Percentiles rank a stretch among this genome's conserved stretches.
Evolutionary conservation across 1,139 yeast species (phyloP).

Genomic region (Hyphopichia pseudoburtonii): DNA sequence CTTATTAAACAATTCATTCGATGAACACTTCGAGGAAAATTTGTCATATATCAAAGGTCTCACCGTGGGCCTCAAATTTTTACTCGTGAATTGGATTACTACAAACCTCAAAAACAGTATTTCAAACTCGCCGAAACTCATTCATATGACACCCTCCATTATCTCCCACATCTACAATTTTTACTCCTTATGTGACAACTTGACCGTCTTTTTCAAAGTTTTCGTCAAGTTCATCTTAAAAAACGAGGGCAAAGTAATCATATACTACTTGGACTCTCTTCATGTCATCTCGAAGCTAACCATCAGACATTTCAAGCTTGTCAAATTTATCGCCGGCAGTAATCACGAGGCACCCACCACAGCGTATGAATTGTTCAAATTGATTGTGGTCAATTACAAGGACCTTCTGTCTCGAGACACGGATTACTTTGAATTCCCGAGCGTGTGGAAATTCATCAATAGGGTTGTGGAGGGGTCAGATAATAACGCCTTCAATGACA

Average conservation of each 20-base stretch:
- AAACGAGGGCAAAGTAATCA: slow-evolving; percentile 44
- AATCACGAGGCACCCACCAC: slow-evolving; percentile 25
- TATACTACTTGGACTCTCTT: slow-evolving; percentile 42
- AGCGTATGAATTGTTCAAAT: slow-evolving; percentile 36
- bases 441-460: slow-evolving; percentile 40
- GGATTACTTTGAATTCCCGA: slow-evolving; percentile 31
- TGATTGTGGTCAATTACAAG: slow-evolving; percentile 33
- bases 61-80: slow-evolving; percentile 42
- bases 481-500: neutral
- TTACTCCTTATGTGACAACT: slow-evolving; percentile 32
- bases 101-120: slow-evolving; percentile 34
- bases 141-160: slow-evolving; percentile 36
- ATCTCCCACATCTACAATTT: slow-evolving; percentile 34
- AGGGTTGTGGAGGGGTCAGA: slow-evolving; percentile 24
- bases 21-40: slow-evolving; percentile 11
- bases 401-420: slow-evolving; percentile 36
- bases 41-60: slow-evolving; percentile 19
- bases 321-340: slow-evolving; percentile 33
- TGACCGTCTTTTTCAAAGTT: slow-evolving; percentile 43
- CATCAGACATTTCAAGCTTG: slow-evolving; percentile 37
- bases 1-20: slow-evolving; percentile 17
- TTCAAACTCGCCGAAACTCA: slow-evolving; percentile 32
- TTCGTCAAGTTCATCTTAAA: slow-evolving; percentile 37
- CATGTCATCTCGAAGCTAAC: slow-evolving; percentile 35
- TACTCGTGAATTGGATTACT: slow-evolving; percentile 45